Base-by-base conservation (phyloP, 148 eudicot species). In the Cornus kousa region DNA sequence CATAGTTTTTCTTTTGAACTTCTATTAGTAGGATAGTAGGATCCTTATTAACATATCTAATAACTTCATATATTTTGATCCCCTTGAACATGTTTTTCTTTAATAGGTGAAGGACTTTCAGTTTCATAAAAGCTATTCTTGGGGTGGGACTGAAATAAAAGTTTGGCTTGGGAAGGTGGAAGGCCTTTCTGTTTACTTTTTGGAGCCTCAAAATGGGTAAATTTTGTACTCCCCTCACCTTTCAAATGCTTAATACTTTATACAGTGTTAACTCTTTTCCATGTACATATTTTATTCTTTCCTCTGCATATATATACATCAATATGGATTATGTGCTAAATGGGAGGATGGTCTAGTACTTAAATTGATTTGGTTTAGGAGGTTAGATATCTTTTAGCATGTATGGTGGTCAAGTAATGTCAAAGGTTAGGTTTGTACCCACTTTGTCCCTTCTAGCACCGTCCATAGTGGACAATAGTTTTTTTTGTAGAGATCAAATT, bases 151-250 rank as follows among this genome's bases (percentile, higher is more conserved):
- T 40, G 99, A 96, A 87, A 89, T 96, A 33, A 94, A 96, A 89
- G 98, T 96, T 83, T 96, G 97, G 97, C 86, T 84, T 82, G 99
- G 98, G 69, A 96, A 94, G 83, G 99, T 96, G 78, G 98, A 96
- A 90, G 95, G 98, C 70, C 84, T 96, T 71, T 73, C 94, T 84
- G 99, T 96, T 83, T 88, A 96, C 85, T 96, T 96, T 83, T 80
- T 96, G 91, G 99, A 94, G 81, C 97, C 99, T 81, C 89, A 87
- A 69, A 96, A 96, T 86, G 95, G 99, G 99, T 96, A 93, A 68
- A 73, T 50, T 62, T n/a, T n/a, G 17, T 53, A 20, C 60, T 67
- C 74, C n/a, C n/a, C 5, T 48, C 64, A 37, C 35, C 55, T 20
- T 5, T 20, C 8, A 20, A n/a, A 19, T 62, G 66, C 19, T 62